Conservation (phyloP, 2,329 filamentous ascomycete genomes). For the Hypoxylon sp. region DNA sequence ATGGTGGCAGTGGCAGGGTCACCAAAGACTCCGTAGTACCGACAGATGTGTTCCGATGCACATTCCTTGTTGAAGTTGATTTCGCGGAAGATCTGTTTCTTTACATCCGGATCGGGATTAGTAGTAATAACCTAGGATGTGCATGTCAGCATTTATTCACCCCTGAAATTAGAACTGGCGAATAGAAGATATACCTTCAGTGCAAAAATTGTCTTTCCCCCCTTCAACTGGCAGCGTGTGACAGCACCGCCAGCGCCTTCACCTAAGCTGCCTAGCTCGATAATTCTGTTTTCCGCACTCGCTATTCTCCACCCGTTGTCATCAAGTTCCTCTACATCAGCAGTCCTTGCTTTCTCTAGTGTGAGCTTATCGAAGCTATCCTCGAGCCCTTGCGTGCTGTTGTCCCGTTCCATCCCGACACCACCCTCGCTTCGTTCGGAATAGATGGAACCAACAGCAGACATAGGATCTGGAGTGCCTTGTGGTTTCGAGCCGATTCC, state of each 20-base stretch:
- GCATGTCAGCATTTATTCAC: slow-evolving; percentile 43
- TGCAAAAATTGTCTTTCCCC: slow-evolving; percentile 94
- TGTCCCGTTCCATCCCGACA: slow-evolving; percentile 84
- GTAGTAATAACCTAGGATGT: slow-evolving; percentile 90
- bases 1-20: slow-evolving; percentile 97
- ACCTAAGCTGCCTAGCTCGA: slow-evolving; percentile 89
- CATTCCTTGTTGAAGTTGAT: slow-evolving; percentile 98
- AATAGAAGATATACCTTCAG: slow-evolving; percentile 78
- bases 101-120: slow-evolving; percentile 96
- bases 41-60: slow-evolving; percentile 94
- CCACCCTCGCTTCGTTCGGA: slow-evolving; percentile 85
- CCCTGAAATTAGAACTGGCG: background rate
- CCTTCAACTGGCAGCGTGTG: slow-evolving; percentile 89
- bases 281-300: slow-evolving; percentile 87
- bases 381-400: slow-evolving; percentile 82
- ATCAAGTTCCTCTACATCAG: slow-evolving; percentile 95
- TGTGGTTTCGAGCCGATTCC: slow-evolving; percentile 76
- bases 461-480: slow-evolving; percentile 86
- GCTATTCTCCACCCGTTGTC: slow-evolving; percentile 96
- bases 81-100: slow-evolving; percentile 97
- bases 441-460: slow-evolving; percentile 87
- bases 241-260: slow-evolving; percentile 97
- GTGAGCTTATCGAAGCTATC: slow-evolving; percentile 82
- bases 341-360: slow-evolving; percentile 83
- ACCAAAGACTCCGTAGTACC: slow-evolving; percentile 97